phyloP scores from a whole-genome alignment of 1,284 basidiomycete genomes.

The Moesziomyces globuligerus region DNA sequence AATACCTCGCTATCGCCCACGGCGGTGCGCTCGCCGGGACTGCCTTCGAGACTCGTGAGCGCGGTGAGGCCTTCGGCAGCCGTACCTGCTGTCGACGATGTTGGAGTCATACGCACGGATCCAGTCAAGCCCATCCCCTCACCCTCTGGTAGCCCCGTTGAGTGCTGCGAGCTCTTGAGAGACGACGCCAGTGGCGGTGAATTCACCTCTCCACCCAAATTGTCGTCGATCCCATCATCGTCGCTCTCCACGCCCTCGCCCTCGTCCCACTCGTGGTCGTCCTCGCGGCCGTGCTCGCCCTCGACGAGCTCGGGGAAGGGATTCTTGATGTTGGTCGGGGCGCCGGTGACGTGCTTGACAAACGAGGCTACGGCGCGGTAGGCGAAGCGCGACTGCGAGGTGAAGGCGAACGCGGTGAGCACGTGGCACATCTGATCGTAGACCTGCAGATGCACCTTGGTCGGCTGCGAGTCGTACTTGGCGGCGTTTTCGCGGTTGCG shows the following conservation, averaged over 20 bases:
- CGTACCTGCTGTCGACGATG: slow-evolving; percentile 3
- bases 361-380: slow-evolving; percentile 68
- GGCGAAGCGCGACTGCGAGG: slow-evolving; percentile 68
- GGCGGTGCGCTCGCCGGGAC: too few species aligned
- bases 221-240: slow-evolving; percentile 23
- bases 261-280: slow-evolving; percentile 8
- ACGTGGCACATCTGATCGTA: slow-evolving; percentile 71
- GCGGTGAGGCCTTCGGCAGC: slow-evolving; percentile 1
- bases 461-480: slow-evolving; percentile 72
- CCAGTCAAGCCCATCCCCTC: neutral
- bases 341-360: slow-evolving; percentile 66
- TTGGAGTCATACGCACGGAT: slow-evolving; percentile 2
- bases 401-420: slow-evolving; percentile 69
- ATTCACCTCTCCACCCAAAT: slow-evolving; percentile 29
- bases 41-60: neutral
- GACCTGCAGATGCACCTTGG: slow-evolving; percentile 87
- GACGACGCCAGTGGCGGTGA: slow-evolving; percentile 17
- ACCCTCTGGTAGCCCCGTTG: neutral
- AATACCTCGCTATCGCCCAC: too few species aligned
- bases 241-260: neutral
- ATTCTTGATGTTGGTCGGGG: slow-evolving; percentile 52
- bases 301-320: slow-evolving; percentile 48
- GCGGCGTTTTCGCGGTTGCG: slow-evolving; percentile 65
- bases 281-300: slow-evolving; percentile 9
- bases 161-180: slow-evolving; percentile 14